Evolutionary conservation across 2,329 filamentous ascomycete species (phyloP), one percentile per base, ranked within the genome.

Genomic region (Colletotrichum sp.): DNA sequence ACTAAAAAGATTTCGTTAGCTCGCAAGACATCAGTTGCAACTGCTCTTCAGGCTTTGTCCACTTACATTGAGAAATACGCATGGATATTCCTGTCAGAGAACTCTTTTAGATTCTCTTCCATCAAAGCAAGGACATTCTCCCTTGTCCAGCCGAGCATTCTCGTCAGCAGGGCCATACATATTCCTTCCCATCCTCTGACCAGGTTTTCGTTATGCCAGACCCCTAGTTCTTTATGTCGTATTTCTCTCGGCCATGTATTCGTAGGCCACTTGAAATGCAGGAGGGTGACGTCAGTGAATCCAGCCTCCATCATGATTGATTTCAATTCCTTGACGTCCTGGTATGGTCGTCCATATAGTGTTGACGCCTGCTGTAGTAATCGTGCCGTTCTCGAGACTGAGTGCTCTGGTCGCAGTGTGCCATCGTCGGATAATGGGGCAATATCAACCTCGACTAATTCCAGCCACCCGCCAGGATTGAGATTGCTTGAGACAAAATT

Each of bases 221-320:
- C 74, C 6, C 89, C 90, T 1, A 90, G 79, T 68, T 90, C 86
- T 79, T 91, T 92, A 71, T 88, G 84, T 32, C 87, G 86, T 9
- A 84, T 83, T 52, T 90, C 87, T 62, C 86, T 87, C 0, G 89
- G 87, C 90, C 90, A 92, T 13, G 84, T 80, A 78, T 88, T 89
- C 34, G 85, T 85, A 1, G 90, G 89, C 82, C 89, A 87, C 80
- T 87, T 88, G 78, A 85, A 88, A 16, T 88, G 79, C 3, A 85
- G 82, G 79, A 90, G 87, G 0, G 82, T 82, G 1, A 92, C 87
- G 69, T 91, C 86, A 66, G 86, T 82, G 77, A 92, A 92, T 2
- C 91, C 91, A 0, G 87, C 89, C 19, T 88, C 87, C 13, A 83
- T 81, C 79, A 92, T 84, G 67, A 86, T 84, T 44, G 84, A 80